Conservation (phyloP, 2,329 filamentous ascomycete species). For the Teratosphaeria gauchensis region DNA sequence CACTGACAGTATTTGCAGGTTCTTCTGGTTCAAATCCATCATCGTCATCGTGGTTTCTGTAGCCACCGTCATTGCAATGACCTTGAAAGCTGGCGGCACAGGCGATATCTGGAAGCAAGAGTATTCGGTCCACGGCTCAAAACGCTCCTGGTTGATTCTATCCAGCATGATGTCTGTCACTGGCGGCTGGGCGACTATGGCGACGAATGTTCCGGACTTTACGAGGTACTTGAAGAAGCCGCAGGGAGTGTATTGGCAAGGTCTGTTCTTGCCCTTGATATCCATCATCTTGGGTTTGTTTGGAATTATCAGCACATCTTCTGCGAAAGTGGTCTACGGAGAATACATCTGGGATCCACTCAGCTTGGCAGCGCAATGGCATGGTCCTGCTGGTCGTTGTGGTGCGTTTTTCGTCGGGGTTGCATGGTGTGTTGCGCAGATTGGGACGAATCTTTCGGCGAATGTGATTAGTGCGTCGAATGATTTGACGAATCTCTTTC, state of each 20-base stretch:
- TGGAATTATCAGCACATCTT: conserved; percentile 51
- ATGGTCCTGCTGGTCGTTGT: conserved; percentile 22
- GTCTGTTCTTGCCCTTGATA: conserved; percentile 38
- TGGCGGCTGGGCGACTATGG: conserved; percentile 22
- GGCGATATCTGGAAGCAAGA: conserved; percentile 21
- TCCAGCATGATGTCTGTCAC: conserved; percentile 21
- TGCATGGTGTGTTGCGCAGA: conserved; percentile 44
- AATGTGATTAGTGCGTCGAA: conserved; percentile 47
- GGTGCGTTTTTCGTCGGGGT: conserved; percentile 25
- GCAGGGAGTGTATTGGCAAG: conserved; percentile 27
- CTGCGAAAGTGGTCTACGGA: conserved; percentile 44
- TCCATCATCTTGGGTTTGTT: conserved; percentile 38
- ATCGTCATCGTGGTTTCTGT: conserved; percentile 44
- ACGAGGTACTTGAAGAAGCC: conserved; percentile 25
- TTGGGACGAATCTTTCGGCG: conserved; percentile 44
- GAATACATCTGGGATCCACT: conserved; percentile 31
- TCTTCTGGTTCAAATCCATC: conserved; percentile 26
- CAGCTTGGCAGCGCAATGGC: conserved; percentile 28
- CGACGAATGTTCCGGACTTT: conserved; percentile 30
- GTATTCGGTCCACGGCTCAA: conserved; percentile 17
- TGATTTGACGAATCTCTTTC: conserved; percentile 43
- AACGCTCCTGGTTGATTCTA: conserved; percentile 19
- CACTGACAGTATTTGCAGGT: conserved; percentile 1
- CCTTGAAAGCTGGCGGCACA: conserved; percentile 18
- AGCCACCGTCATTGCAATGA: conserved; percentile 33